Conservation (phyloP, 257 asterid species). For the Haberlea rhodopensis region DNA sequence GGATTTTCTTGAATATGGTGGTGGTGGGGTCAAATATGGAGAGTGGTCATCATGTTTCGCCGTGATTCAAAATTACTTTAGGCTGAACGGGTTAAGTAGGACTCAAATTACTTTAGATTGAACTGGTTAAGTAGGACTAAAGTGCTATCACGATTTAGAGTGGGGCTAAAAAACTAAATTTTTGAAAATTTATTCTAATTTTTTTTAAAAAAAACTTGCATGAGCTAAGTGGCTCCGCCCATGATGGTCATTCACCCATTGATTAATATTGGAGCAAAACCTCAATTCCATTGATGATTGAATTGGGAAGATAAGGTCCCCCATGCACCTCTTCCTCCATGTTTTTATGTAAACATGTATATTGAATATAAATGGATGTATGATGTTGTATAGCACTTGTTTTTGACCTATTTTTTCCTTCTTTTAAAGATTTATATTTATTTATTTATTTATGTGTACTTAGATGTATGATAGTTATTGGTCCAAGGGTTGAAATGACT, state of each 20-base stretch:
- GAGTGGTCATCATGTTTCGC: too few relatives aligned
- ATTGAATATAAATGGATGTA: conserved; percentile 1
- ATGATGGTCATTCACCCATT: conserved; percentile 32
- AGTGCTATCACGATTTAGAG: too few relatives aligned
- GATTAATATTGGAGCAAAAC: conserved; percentile 42
- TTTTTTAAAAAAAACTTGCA: too few relatives aligned
- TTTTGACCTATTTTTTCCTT: conserved; percentile 17
- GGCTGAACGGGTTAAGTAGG: too few relatives aligned
- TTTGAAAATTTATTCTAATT: too few relatives aligned
- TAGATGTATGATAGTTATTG: not conserved
- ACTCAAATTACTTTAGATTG: too few relatives aligned
- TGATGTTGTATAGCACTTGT: conserved; percentile 21
- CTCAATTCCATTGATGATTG: conserved; percentile 31
- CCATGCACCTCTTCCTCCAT: conserved; percentile 7
- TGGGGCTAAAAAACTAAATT: too few relatives aligned
- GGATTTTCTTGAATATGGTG: conserved; percentile 21
- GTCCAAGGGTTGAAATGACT: not conserved
- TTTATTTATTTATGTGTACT: not conserved
- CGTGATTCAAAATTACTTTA: too few relatives aligned
- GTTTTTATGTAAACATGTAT: conserved; percentile 31
- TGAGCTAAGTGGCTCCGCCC: too few relatives aligned
- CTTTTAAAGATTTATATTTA: not conserved
- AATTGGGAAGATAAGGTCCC: conserved; percentile 38
- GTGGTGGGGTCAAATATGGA: conserved; percentile 42
- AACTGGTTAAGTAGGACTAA: too few relatives aligned